Conservation (phyloP, 331 rosid genomes). For the Dryas integrifolia region DNA sequence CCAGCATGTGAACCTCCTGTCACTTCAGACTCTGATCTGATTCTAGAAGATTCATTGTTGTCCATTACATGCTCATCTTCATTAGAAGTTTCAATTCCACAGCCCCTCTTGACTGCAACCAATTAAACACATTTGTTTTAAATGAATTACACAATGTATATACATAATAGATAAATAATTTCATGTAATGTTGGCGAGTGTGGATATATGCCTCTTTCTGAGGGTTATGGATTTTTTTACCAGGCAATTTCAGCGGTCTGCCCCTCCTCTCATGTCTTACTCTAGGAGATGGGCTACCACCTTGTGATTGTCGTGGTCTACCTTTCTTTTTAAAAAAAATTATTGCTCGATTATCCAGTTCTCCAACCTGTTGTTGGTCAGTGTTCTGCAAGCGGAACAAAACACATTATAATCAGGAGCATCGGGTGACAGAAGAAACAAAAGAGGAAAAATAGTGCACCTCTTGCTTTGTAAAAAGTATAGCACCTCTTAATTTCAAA, state of each 20-base stretch:
- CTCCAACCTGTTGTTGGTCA: neutral
- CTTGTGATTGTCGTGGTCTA: neutral
- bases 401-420: neutral
- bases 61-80: constrained; percentile 1
- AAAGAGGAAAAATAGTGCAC: neutral
- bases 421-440: constrained; percentile 1
- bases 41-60: constrained; percentile 1
- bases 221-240: neutral
- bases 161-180: neutral
- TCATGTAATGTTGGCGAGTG: neutral
- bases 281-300: neutral
- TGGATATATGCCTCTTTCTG: neutral
- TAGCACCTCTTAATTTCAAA: constrained; percentile 1
- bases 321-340: constrained; percentile 1
- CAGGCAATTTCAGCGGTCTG: neutral
- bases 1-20: constrained; percentile 4
- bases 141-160: neutral
- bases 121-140: neutral
- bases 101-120: constrained; percentile 6
- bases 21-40: constrained; percentile 7
- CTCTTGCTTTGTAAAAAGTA: neutral
- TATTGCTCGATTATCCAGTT: neutral
- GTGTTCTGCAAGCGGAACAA: neutral
- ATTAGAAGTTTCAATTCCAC: neutral
- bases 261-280: neutral